Evolutionary conservation across 106 monocot species (phyloP).

Genomic region (Dioscorea alata): DNA sequence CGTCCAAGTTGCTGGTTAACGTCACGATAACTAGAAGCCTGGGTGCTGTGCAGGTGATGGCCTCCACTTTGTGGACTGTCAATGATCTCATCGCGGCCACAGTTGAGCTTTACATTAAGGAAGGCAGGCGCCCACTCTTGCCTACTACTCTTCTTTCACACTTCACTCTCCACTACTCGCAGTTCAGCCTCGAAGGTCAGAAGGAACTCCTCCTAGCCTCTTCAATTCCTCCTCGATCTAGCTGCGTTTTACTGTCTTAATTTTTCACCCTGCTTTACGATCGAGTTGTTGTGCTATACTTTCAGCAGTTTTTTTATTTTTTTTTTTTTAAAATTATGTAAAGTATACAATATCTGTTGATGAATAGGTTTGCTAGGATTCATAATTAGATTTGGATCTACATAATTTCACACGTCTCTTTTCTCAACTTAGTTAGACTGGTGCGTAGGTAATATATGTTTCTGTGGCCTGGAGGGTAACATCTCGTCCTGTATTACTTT

Average conservation of each 20-base stretch:
- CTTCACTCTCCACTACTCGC: slow-evolving; percentile 49
- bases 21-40: slow-evolving; percentile 49
- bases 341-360: too few relatives aligned
- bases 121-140: slow-evolving; percentile 38
- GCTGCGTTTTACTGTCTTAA: too few relatives aligned
- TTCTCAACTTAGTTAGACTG: neutral
- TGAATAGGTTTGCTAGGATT: too few relatives aligned
- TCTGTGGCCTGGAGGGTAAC: too few relatives aligned
- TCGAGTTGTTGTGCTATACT: too few relatives aligned
- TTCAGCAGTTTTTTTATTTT: too few relatives aligned
- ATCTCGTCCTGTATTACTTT: too few relatives aligned
- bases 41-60: slow-evolving; percentile 32
- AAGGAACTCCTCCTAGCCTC: neutral
- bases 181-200: slow-evolving; percentile 46
- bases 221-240: too few relatives aligned
- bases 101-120: slow-evolving; percentile 33
- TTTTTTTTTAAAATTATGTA: too few relatives aligned
- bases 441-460: neutral
- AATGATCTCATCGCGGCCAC: slow-evolving; percentile 33
- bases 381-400: too few relatives aligned
- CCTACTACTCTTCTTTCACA: neutral
- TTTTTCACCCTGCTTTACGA: too few relatives aligned
- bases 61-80: slow-evolving; percentile 35
- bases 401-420: too few relatives aligned
- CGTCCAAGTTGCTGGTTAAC: slow-evolving; percentile 37